Base-by-base conservation (phyloP, 2,329 filamentous ascomycete genomes). In the Fusarium brachygibbosum region DNA sequence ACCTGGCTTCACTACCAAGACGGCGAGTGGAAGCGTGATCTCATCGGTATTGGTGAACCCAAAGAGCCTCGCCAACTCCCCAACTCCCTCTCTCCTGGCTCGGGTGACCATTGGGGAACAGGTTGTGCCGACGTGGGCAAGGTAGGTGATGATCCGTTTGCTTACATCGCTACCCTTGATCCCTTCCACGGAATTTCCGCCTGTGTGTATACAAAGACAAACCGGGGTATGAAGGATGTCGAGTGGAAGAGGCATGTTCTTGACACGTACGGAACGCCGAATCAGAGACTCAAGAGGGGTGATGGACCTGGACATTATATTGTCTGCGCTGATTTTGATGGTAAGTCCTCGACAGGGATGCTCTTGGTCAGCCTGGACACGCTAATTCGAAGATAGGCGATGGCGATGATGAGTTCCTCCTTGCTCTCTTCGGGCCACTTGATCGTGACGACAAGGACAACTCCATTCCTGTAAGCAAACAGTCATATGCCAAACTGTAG, bases 241-340 rank as follows among this genome's bases (percentile, higher is more conserved):
- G 21, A 37, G 17, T 63, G 59, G 59, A 63, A 53, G 41, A 48
- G 59, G 7, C 46, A 63, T 35, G 46, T 59, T 29, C 34, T 63
- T 23, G 59, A 63, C 21, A 49, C 57, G 2, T 63, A 63, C 25
- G 59, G 59, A 19, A 59, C 54, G 3, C 59, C 59, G 8, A 52
- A 44, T 11, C 59, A 59, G 13, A 31, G 23, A 13, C 38, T 35
- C 12, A 51, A 51, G 37, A 42, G 34, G 10, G 54, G 59, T 3
- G 54, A 63, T n/a, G 59, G 54, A 4, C 59, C 59, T 2, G 54
- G 54, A 1, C 48, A 58, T 19, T 41, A 63, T 7, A 32, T 63
- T 4, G 41, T 59, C 1, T 63, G 40, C 16, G 37, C 49, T n/a
- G 49, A 52, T 10, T 52, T 52, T 8, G 49, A 52, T 19, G 49